Evolutionary conservation across 768 basidiomycete species (phyloP).

Genomic region (Sporobolomyces roseus): DNA sequence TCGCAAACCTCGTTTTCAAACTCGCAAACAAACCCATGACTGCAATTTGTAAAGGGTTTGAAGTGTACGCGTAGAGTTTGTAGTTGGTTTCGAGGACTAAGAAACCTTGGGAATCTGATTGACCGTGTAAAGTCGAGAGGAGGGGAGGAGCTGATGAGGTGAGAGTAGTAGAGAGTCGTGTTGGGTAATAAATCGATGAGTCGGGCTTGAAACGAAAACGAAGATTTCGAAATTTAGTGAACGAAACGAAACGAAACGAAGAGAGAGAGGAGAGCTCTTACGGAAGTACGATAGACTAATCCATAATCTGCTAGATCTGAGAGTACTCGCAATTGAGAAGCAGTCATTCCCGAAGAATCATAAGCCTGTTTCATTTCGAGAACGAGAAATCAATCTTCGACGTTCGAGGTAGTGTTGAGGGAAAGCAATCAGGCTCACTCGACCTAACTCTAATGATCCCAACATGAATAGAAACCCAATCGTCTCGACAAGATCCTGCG

Average conservation of each 20-base stretch:
- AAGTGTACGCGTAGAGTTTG: conserved; percentile 95
- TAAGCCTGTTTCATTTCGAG: conserved; percentile 64
- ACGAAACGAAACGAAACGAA: not conserved
- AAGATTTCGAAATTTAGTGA: not conserved
- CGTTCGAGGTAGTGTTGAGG: conserved; percentile 3
- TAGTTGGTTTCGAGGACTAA: conserved; percentile 98
- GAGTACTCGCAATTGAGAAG: conserved; percentile 78
- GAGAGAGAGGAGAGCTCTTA: conserved; percentile 17
- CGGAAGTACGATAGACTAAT: conserved; percentile 75
- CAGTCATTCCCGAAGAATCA: conserved; percentile 71
- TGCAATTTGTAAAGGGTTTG: conserved; percentile 92
- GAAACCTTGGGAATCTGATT: conserved; percentile 61
- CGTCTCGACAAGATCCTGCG: conserved; percentile 85
- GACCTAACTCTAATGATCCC: conserved; percentile 89
- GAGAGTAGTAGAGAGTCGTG: conserved; percentile 86
- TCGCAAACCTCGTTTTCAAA: conserved; percentile 89
- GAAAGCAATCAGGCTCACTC: conserved; percentile 62
- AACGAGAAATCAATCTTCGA: not conserved
- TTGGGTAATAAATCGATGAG: conserved; percentile 83
- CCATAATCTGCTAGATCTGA: conserved; percentile 92
- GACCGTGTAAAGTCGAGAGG: conserved; percentile 49
- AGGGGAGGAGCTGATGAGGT: conserved; percentile 78
- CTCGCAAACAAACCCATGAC: conserved; percentile 90
- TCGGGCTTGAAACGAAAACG: conserved; percentile 52
- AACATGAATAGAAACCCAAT: conserved; percentile 94